Evolutionary conservation across 768 basidiomycete genomes (phyloP), one percentile per base, ranked within the genome.

Genomic region (Galerina marginata): DNA sequence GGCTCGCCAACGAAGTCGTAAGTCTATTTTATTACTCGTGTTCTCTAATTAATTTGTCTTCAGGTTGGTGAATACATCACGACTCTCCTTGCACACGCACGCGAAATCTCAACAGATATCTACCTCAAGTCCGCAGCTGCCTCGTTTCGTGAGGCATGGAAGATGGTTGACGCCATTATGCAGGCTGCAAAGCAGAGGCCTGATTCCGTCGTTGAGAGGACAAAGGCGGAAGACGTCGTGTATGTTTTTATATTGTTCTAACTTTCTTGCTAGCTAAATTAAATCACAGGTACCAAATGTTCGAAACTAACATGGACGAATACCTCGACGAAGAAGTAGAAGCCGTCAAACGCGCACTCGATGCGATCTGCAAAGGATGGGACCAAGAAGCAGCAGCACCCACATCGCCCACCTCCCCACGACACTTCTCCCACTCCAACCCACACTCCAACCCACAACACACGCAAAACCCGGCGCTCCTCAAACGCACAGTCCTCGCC

Each of bases 201-300:
- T 20, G 79, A 79, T 54, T 65, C 76, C 14, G 67, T 74, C 14
- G 75, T 91, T 3, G 72, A 81, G 10, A 74, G 74, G 52, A 80
- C 81, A 9, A 79, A 81, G 40, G 88, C 89, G 0, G 93, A 97
- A 71, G 93, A 96, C 71, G 85, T 96, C 44, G 81, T 96, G 90
- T 96, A 69, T 67, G 88, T 81, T 9, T 54, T 38, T 26, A 4
- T 52, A 36, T 40, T 44, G 7, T 33, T 33, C 10, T 44, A 9
- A 9, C 29, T 44, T 51, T n/a, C n/a, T n/a, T n/a, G n/a, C n/a
- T n/a, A n/a, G n/a, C n/a, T n/a, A n/a, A n/a, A n/a, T n/a, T n/a
- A n/a, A n/a, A n/a, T n/a, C n/a, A n/a, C n/a, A 96, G 95, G 11
- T 96, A 93, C 72, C 85, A 83, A 47, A 97, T 98, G 94, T 99